phyloP scores from a whole-genome alignment of 75 land plant genomes.

The Selaginella moellendorffii region DNA sequence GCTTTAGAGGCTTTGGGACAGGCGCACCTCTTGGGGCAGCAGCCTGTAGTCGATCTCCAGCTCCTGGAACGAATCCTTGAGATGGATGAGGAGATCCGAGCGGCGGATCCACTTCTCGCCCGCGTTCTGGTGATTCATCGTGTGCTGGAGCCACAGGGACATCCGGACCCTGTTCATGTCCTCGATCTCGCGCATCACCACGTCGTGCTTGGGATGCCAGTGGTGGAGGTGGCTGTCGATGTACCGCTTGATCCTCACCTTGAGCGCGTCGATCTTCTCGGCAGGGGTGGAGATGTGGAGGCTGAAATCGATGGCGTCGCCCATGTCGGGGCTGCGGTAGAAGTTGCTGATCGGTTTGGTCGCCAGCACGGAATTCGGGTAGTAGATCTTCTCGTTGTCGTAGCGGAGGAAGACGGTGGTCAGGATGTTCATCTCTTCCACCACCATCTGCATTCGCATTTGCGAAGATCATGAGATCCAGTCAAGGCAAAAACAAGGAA shows the following conservation, averaged over 20 bases:
- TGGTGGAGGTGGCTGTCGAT: slow-evolving; percentile 33
- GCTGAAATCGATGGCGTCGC: slow-evolving; percentile 54
- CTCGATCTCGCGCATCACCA: slow-evolving; percentile 43
- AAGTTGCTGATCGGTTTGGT: slow-evolving; percentile 56
- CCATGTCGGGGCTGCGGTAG: slow-evolving; percentile 92
- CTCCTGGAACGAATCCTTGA: slow-evolving; percentile 38
- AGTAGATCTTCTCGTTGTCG: slow-evolving; percentile 67
- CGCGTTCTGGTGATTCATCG: slow-evolving; percentile 59
- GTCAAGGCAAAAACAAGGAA: background rate
- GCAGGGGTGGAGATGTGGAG: slow-evolving; percentile 60
- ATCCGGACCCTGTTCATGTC: slow-evolving; percentile 38
- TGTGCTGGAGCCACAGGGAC: slow-evolving; percentile 37
- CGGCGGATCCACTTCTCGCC: slow-evolving; percentile 46
- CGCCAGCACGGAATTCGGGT: slow-evolving; percentile 61
- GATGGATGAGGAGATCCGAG: slow-evolving; percentile 35
- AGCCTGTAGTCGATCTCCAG: slow-evolving; percentile 53
- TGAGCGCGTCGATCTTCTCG: slow-evolving; percentile 50
- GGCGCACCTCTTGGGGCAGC: slow-evolving; percentile 38
- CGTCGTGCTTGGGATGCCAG: slow-evolving; percentile 38
- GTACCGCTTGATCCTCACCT: slow-evolving; percentile 41
- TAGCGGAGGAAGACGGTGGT: slow-evolving; percentile 72
- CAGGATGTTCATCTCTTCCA: slow-evolving; percentile 95
- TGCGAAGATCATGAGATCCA: background rate
- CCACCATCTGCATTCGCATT: slow-evolving; percentile 39
- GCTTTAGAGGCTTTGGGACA: too few relatives aligned